Conservation (phyloP, 2,329 filamentous ascomycete species). For the Trichoderma sp. region DNA sequence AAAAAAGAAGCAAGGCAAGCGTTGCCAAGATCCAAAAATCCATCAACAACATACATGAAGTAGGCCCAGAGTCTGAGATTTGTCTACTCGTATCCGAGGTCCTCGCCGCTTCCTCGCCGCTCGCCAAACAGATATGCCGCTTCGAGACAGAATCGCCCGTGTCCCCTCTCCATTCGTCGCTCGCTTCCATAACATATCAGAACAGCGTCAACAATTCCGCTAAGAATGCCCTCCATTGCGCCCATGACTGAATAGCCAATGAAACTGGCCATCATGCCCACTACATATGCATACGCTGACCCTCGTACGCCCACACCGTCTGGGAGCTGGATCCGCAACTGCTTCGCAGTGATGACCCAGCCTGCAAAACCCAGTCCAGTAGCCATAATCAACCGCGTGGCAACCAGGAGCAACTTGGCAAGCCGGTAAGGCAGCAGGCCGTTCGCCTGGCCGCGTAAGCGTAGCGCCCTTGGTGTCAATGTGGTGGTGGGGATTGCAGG, state of each 20-base stretch:
- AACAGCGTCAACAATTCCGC: slow-evolving; percentile 81
- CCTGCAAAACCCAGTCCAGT: slow-evolving; percentile 86
- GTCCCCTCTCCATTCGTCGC: slow-evolving; percentile 62
- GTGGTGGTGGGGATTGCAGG: slow-evolving; percentile 71
- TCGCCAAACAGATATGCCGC: slow-evolving; percentile 85
- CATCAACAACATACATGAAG: neutral
- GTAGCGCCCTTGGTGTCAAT: slow-evolving; percentile 54
- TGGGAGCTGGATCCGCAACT: slow-evolving; percentile 60
- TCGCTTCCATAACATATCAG: slow-evolving; percentile 96
- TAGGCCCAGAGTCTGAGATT: neutral
- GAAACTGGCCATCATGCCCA: slow-evolving; percentile 85
- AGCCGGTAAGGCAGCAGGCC: slow-evolving; percentile 82
- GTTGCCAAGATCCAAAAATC: neutral
- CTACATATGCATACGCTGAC: slow-evolving; percentile 90
- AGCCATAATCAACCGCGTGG: slow-evolving; percentile 87
- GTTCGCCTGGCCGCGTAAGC: slow-evolving; percentile 40
- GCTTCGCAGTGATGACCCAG: slow-evolving; percentile 91
- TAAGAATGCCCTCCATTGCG: slow-evolving; percentile 83
- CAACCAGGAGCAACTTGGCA: slow-evolving; percentile 86
- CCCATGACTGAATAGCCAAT: slow-evolving; percentile 94
- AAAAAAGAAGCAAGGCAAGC: neutral
- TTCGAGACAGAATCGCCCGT: slow-evolving; percentile 83
- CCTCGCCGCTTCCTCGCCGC: slow-evolving; percentile 33
- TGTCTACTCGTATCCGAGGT: slow-evolving; percentile 27
- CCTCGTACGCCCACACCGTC: slow-evolving; percentile 60